These are phyloP conservation scores for Aspergillus panamensis DNA, from an alignment of 495 filamentous ascomycete genomes.

Conservation along the genomic window DNA sequence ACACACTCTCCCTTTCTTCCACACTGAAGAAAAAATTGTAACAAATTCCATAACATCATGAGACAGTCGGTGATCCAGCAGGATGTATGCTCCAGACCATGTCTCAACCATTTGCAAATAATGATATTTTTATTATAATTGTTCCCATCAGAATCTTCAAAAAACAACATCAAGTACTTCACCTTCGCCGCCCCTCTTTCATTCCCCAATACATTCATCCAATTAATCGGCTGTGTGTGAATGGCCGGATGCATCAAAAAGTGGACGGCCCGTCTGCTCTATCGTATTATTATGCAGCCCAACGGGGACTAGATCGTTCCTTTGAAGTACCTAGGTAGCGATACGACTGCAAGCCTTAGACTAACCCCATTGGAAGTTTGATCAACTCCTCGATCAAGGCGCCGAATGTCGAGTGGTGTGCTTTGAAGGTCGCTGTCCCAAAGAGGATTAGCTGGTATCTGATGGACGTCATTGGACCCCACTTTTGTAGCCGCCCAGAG, in stretches of 20 bases:
- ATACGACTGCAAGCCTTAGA: constrained; percentile 13
- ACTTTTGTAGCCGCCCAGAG: constrained; percentile 18
- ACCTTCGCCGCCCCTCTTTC: constrained; percentile 10
- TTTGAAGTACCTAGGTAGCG: neutral
- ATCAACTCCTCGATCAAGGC: constrained; percentile 1
- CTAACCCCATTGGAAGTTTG: constrained; percentile 2
- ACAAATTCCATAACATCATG: neutral
- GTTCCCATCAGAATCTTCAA: neutral
- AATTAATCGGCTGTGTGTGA: constrained; percentile 9
- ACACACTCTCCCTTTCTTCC: constrained; percentile 2
- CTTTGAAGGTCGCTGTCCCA: neutral
- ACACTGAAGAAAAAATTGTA: neutral
- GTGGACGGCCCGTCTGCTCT: neutral
- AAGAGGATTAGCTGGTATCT: constrained; percentile 14
- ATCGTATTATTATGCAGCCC: constrained; percentile 13
- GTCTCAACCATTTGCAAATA: neutral
- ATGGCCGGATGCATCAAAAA: constrained; percentile 20
- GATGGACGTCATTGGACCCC: constrained; percentile 20
- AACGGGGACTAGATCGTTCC: constrained; percentile 3
- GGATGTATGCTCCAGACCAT: neutral
- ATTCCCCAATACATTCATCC: neutral
- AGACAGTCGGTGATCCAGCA: neutral
- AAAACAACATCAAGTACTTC: constrained; percentile 2
- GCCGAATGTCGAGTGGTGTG: constrained; percentile 10
- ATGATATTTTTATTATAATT: neutral